Conservation (phyloP, 768 basidiomycete genomes). For the Mrakia blollopis region DNA sequence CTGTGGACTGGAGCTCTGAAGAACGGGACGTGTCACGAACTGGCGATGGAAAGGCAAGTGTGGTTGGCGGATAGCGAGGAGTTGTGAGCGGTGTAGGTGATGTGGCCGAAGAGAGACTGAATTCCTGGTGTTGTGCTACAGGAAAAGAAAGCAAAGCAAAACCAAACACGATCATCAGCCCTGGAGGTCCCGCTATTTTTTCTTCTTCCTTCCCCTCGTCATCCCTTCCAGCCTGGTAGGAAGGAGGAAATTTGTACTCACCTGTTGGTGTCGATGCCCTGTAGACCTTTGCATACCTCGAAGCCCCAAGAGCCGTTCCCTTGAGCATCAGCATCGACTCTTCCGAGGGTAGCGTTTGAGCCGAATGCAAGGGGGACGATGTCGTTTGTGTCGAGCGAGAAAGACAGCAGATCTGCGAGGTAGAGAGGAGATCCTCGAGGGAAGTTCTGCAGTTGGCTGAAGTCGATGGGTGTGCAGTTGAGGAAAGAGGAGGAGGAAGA, state of each 20-base stretch:
- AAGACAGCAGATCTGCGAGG: neutral
- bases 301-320: neutral
- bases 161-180: neutral
- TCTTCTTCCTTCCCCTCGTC: neutral
- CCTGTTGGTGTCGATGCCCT: constrained; percentile 13
- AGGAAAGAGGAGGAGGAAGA: too few species aligned
- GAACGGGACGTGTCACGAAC: neutral
- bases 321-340: neutral
- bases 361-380: neutral
- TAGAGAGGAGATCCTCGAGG: neutral
- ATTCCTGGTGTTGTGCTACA: neutral
- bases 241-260: neutral
- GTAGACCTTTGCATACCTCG: neutral
- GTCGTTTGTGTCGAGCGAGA: neutral
- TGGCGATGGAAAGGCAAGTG: neutral
- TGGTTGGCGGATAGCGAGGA: neutral
- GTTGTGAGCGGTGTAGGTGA: neutral
- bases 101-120: neutral
- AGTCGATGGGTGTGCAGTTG: neutral
- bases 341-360: neutral
- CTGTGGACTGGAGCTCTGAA: neutral
- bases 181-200: neutral
- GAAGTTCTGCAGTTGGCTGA: neutral
- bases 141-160: neutral
- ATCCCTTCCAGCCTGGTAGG: neutral